Base-by-base conservation (phyloP, 2,329 filamentous ascomycete genomes). In the Cladophialophora yegresii region DNA sequence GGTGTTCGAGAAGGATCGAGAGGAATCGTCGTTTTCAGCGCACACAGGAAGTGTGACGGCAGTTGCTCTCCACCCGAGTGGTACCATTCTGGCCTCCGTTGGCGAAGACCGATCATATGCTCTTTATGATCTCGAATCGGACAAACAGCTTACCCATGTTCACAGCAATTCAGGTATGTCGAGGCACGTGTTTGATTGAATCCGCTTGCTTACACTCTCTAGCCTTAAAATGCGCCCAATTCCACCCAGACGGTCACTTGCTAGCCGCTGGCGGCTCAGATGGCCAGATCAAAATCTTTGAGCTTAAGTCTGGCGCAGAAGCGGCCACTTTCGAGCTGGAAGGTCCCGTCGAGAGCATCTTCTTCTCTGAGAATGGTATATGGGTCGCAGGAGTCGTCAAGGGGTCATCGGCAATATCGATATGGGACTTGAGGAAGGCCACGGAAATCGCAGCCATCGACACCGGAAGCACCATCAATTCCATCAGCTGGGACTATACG, bases 231-330 rank as follows among this genome's bases (percentile, higher is more conserved):
- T 85, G 88, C 57, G 90, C 88, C 68, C 86, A 89, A 36, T 98
- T 99, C 83, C 95, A 99, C 75, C 95, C 96, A 6, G 95, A 99
- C 74, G 95, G 95, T n/a, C 91, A 97, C 75, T 84, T 99, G 5
- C 87, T 98, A 71, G 93, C 92, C 45, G 90, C 89, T 2, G 95
- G 93, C 67, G 90, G 89, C n/a, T 80, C 81, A 9, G 84, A 89
- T 55, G 92, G 92, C 51, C 87, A 92, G 63, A 89, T 99, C 75
- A 91, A 93, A 76, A 85, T 99, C 59, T 98, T 90, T 78, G 90
- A 96, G 77, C 89, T 92, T 70, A 93, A 90, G 77, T 90, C 86
- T 0, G 89, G 92, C 43, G 85, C 88, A 65, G 84, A 87, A 69
- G 91, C 91, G 30, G 91, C 91, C 30, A 87, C 85, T 61, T 96